A percentile compares a stretch with the other conserved stretches of the same genome.
Conservation (phyloP, 306 rosid genomes). For the Cicer bijugum region DNA sequence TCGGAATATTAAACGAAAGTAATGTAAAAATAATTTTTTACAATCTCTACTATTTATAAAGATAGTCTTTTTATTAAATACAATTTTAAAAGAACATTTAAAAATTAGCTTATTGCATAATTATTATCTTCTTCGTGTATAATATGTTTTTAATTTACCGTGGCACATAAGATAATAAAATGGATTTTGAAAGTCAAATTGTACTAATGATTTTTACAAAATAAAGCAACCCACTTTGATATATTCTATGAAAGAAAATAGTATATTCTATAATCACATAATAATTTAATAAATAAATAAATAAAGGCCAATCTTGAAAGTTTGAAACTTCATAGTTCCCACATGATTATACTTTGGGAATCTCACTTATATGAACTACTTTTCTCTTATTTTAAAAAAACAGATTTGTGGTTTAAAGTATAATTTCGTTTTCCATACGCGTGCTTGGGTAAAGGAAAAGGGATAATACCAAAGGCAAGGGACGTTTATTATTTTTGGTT, state of each 20-base stretch:
- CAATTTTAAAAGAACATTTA: too few relatives aligned
- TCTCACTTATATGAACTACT: constrained; percentile 49
- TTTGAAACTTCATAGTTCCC: constrained; percentile 52
- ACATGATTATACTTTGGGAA: constrained; percentile 63
- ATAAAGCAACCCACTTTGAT: constrained; percentile 48
- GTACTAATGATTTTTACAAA: too few relatives aligned
- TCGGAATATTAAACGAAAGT: too few relatives aligned
- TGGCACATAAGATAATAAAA: too few relatives aligned
- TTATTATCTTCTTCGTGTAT: too few relatives aligned
- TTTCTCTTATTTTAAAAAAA: constrained; percentile 41
- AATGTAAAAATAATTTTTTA: too few relatives aligned
- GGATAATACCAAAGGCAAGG: neutral
- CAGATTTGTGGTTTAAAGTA: constrained; percentile 27
- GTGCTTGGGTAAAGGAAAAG: constrained; percentile 41
- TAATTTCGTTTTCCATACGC: constrained; percentile 47
- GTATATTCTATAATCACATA: constrained; percentile 13
- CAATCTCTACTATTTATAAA: too few relatives aligned
- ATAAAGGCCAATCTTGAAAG: constrained; percentile 40
- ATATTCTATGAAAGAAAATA: constrained; percentile 39
- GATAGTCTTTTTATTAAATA: too few relatives aligned
- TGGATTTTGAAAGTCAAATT: too few relatives aligned
- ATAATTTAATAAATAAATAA: constrained; percentile 11
- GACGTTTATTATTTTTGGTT: neutral
- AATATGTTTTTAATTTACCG: too few relatives aligned
- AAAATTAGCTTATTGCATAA: too few relatives aligned